Conservation (phyloP, 306 rosid species). For the Acacia confusa region DNA sequence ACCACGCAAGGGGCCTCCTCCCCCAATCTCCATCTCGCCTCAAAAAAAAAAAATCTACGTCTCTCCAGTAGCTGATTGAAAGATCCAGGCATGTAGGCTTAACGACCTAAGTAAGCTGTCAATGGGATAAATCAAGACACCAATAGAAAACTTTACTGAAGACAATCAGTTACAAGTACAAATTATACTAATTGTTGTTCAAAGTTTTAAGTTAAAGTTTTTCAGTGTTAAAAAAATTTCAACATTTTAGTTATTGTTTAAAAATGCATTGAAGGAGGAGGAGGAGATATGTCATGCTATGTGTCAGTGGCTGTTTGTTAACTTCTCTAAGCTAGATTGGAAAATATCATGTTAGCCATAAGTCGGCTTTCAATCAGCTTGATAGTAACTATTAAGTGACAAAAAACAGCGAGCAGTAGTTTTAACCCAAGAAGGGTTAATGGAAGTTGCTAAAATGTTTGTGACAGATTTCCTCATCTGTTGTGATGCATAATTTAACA, state of each 20-base stretch:
- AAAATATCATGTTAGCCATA: not conserved
- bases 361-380: conserved; percentile 19
- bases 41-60: not conserved
- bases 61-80: not conserved
- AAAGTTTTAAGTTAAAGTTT: not conserved
- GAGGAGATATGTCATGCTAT: not conserved
- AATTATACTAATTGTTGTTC: conserved; percentile 1
- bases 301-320: conserved; percentile 12
- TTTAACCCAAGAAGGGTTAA: not conserved
- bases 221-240: not conserved
- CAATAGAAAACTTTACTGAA: not conserved
- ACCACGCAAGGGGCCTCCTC: not conserved
- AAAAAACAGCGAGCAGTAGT: not conserved
- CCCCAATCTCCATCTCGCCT: not conserved
- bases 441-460: not conserved
- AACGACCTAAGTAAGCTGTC: conserved; percentile 12
- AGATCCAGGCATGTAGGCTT: conserved; percentile 12
- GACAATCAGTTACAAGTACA: conserved; percentile 7
- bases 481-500: not conserved
- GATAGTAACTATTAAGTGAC: not conserved
- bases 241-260: not conserved
- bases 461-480: not conserved
- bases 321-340: conserved; percentile 3
- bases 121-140: conserved; percentile 21
- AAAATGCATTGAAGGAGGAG: conserved; percentile 1